These are phyloP conservation scores for Geotrichum histeridarum DNA, from an alignment of 1,139 yeast genomes.

Conservation along the genomic window DNA sequence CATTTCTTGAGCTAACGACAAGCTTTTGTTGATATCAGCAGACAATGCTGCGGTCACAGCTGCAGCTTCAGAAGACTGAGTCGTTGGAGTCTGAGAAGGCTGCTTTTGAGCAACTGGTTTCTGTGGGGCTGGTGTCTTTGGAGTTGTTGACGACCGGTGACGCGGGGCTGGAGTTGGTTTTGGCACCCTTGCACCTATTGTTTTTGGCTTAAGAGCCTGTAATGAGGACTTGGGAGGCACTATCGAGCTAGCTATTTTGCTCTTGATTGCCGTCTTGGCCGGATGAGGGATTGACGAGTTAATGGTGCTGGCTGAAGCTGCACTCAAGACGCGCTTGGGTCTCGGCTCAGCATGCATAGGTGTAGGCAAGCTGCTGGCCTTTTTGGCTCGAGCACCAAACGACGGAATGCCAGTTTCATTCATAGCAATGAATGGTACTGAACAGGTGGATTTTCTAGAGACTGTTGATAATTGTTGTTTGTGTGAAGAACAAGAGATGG, in stretches of 20 bases:
- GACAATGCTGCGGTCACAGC: not conserved
- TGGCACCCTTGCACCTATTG: not conserved
- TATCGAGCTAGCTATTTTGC: not conserved
- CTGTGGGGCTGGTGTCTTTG: not conserved
- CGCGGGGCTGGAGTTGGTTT: not conserved
- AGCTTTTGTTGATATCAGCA: conserved; percentile 5
- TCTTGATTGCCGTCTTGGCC: not conserved
- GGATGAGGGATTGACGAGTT: conserved; percentile 4
- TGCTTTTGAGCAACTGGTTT: not conserved
- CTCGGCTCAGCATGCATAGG: not conserved
- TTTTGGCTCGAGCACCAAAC: not conserved
- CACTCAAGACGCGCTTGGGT: not conserved
- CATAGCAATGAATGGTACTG: not conserved
- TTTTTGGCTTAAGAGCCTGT: not conserved
- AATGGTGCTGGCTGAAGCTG: not conserved
- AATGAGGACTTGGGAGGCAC: not conserved
- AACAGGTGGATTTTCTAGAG: too few species aligned
- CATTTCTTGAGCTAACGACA: conserved; percentile 15
- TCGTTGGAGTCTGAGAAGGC: not conserved
- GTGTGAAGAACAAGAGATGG: not conserved
- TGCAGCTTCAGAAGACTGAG: not conserved
- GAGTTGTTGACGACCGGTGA: not conserved
- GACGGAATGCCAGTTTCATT: not conserved
- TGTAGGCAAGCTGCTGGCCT: conserved; percentile 3
- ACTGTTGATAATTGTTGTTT: not conserved